Evolutionary conservation across 2,329 filamentous ascomycete species (phyloP), one percentile per base, ranked within the genome.

Genomic region (Colletotrichum coccodes): DNA sequence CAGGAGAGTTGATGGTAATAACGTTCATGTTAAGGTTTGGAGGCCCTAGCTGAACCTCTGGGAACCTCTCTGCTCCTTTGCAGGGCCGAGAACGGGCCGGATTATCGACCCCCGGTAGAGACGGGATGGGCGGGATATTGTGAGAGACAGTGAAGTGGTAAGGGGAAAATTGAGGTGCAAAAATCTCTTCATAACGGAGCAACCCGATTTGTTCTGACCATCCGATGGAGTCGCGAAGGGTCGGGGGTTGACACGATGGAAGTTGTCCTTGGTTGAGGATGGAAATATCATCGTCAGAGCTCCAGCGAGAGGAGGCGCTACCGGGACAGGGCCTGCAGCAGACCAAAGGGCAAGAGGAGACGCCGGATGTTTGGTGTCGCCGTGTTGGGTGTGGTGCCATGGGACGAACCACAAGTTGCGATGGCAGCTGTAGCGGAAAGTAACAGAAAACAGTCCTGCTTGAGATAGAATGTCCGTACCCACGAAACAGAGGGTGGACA

Each of bases 241-340:
- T 53, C 42, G 16, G 53, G 40, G 38, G 23, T 54, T 36, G 36
- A 46, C 21, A 38, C 21, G 26, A 23, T 26, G 52, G 30, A 49
- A 44, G n/a, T 26, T 11, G 16, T 50, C 28, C 18, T 50, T 60
- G 23, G 46, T 18, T 12, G 11, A 47, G n/a, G 32, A 26, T 11
- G 34, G 42, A 49, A 58, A 40, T 38, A 58, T 61, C 42, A 44
- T 68, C 52, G 44, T 58, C 67, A 70, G 57, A 68, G 63, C 63
- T 70, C 57, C 57, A 58, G 44, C 58, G 30, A 32, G 47, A 53
- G 62, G 53, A 60, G 61, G 54, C 53, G 42, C 34, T 65, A 62
- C 65, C 50, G 47, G 65, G 61, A 68, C 65, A 68, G 65, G 65
- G 60, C 42, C 53, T 64, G 64, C 64, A 64, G 60, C 60, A 64